Percentiles rank a stretch among this genome's conserved stretches.
phyloP scores from a whole-genome alignment of 2,329 filamentous ascomycete species.

The Fusarium nelsonii region DNA sequence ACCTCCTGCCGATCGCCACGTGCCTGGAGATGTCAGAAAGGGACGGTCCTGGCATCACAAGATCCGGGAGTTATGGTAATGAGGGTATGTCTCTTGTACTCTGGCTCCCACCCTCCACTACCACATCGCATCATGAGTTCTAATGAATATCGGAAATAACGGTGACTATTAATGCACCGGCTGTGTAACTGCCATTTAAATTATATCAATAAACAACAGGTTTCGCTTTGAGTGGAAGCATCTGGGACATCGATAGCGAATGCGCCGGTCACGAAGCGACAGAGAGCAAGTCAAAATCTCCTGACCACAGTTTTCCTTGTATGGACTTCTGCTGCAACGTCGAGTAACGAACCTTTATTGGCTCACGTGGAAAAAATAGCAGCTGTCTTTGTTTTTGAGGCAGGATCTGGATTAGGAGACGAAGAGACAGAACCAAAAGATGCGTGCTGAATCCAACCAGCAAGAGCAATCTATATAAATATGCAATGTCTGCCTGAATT shows the following conservation, averaged over 20 bases:
- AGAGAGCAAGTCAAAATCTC: neutral
- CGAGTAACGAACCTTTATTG: neutral
- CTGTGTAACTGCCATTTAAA: neutral
- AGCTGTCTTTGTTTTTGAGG: neutral
- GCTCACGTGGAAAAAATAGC: conserved; percentile 15
- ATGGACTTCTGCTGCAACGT: neutral
- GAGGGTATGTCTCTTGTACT: neutral
- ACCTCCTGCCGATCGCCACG: conserved; percentile 11
- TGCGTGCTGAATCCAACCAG: too few species aligned
- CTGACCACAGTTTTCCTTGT: neutral
- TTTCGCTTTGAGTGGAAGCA: neutral
- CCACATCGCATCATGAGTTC: neutral
- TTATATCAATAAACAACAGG: neutral
- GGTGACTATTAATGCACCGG: neutral
- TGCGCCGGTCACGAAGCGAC: conserved; percentile 1
- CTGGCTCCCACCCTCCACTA: neutral
- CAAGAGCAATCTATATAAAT: conserved; percentile 15
- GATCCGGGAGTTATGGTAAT: neutral
- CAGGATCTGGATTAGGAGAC: neutral
- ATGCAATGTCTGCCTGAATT: neutral
- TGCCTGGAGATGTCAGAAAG: neutral
- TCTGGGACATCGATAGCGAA: neutral
- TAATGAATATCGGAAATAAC: neutral
- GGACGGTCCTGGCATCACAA: neutral
- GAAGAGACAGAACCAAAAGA: neutral